phyloP scores from a whole-genome alignment of 768 basidiomycete genomes.

The Tephrocybe rancida region DNA sequence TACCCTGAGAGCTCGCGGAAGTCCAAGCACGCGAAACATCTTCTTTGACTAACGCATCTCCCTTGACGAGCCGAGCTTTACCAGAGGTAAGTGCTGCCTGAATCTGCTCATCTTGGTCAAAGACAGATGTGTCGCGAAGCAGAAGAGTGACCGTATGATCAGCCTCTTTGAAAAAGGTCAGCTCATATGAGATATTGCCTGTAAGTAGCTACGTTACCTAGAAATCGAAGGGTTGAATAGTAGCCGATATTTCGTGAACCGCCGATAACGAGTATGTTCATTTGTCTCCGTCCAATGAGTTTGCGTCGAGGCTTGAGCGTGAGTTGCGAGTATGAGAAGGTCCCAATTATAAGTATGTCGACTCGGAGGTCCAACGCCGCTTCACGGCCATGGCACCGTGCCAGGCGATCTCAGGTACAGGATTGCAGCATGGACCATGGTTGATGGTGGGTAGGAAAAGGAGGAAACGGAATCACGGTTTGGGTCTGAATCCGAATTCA shows the following conservation, averaged over 20 bases:
- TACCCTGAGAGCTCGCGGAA: constrained; percentile 42
- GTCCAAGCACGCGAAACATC: constrained; percentile 59
- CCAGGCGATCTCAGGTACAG: no score
- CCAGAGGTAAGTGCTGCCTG: constrained; percentile 51
- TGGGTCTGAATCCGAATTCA: no score
- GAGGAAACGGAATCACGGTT: no score
- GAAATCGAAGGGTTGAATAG: constrained; percentile 44
- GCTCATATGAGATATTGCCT: background rate
- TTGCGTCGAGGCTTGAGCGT: no score
- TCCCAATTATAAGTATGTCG: no score
- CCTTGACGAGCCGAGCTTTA: constrained; percentile 55
- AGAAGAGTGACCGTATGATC: constrained; percentile 68
- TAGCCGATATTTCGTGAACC: constrained; percentile 61
- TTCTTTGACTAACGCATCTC: constrained; percentile 57
- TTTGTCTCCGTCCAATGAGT: no score
- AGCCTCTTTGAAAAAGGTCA: constrained; percentile 35
- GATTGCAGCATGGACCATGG: no score
- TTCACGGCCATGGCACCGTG: no score
- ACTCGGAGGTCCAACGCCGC: no score
- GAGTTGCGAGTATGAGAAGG: no score
- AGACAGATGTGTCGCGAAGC: constrained; percentile 52
- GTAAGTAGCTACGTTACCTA: constrained; percentile 33
- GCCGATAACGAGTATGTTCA: constrained; percentile 48
- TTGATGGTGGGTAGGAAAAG: no score
- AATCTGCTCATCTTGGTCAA: constrained; percentile 55